Evolutionary conservation across 73 alveolate species (phyloP).

Genomic region (Stentor coeruleus): DNA sequence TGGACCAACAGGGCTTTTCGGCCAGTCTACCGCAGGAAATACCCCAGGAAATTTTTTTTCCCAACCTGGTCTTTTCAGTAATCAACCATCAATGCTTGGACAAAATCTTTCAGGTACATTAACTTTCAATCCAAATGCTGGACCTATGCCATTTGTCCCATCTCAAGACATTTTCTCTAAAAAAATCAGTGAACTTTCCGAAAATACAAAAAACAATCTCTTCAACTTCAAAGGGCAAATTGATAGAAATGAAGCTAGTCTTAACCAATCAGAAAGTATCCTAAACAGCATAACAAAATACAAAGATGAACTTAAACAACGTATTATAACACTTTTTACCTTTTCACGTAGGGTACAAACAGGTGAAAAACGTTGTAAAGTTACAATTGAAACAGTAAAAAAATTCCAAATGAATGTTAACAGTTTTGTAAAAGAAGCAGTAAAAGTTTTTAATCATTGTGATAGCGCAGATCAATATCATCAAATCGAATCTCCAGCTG

Average conservation of each 20-base stretch:
- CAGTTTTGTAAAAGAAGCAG: background rate
- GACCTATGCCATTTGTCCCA: background rate
- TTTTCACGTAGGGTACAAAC: background rate
- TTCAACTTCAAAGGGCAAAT: background rate
- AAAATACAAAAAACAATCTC: background rate
- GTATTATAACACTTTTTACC: background rate
- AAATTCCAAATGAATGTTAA: background rate
- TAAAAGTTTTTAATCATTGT: slow-evolving; percentile 2
- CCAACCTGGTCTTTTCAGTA: background rate
- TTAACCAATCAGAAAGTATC: background rate
- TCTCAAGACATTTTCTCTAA: background rate
- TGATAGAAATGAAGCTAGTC: background rate
- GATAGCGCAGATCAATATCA: background rate
- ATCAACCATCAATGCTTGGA: background rate
- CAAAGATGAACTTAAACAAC: background rate
- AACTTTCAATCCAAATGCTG: background rate
- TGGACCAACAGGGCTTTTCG: background rate
- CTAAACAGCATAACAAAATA: background rate
- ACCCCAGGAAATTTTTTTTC: background rate
- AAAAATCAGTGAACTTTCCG: background rate
- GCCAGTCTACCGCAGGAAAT: background rate
- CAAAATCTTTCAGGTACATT: background rate
- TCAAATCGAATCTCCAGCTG: slow-evolving; percentile 19
- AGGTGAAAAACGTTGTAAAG: background rate
- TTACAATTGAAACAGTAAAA: background rate